Conservation (phyloP, 352 stramenopile genomes). For the Phytopythium litorale region DNA sequence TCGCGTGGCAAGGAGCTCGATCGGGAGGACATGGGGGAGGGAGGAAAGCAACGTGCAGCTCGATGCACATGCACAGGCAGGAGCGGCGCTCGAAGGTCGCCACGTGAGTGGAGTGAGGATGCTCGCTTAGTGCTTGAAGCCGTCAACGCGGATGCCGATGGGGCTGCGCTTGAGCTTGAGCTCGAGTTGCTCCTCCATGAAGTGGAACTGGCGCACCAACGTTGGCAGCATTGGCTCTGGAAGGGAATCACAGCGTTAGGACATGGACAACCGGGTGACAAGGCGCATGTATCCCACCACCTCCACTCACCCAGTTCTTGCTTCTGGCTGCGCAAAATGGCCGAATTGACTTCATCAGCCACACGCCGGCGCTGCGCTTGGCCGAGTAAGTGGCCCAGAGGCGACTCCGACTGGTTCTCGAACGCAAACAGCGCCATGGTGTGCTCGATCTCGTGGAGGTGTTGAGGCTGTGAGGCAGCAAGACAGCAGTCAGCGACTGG, state of each 20-base stretch:
- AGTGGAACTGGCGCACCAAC: constrained; percentile 75
- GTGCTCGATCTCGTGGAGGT: constrained; percentile 72
- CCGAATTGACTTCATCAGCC: constrained; percentile 71
- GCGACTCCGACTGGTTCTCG: constrained; percentile 55
- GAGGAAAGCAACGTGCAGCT: constrained; percentile 2
- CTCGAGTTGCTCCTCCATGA: constrained; percentile 71
- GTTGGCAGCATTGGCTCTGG: constrained; percentile 70
- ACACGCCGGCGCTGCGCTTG: constrained; percentile 60
- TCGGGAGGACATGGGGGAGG: not conserved
- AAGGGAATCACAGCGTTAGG: not conserved
- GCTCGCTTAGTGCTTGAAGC: constrained; percentile 18
- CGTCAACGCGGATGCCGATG: constrained; percentile 43
- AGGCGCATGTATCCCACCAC: too few relatives aligned
- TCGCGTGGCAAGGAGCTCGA: not conserved
- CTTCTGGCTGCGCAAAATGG: constrained; percentile 67
- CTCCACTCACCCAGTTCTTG: constrained; percentile 56
- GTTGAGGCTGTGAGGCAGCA: constrained; percentile 38
- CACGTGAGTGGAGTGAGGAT: not conserved
- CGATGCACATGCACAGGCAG: not conserved
- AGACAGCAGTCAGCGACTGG: not conserved
- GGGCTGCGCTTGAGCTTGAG: constrained; percentile 52
- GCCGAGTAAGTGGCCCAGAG: constrained; percentile 51
- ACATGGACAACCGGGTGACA: not conserved
- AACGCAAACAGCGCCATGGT: constrained; percentile 79
- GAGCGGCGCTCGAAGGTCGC: not conserved